A percentile compares a stretch with the other conserved stretches of the same genome.
Evolutionary conservation across 768 basidiomycete species (phyloP).

Genomic region (Collybiopsis luxurians): DNA sequence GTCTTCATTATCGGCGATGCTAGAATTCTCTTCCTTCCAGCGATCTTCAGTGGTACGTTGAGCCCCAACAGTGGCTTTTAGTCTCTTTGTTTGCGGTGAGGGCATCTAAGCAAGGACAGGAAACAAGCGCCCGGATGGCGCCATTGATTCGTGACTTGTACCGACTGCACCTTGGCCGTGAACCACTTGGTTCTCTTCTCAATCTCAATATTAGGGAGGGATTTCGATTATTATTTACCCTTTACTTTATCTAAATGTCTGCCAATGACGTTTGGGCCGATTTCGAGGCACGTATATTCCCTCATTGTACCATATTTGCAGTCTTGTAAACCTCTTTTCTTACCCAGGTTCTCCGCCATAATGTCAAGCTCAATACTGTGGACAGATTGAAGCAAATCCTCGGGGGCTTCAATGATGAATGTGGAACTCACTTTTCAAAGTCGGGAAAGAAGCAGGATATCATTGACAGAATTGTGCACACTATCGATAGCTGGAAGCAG

Average conservation of each 20-base stretch:
- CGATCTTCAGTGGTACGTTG: background rate
- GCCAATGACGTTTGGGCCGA: slow-evolving; percentile 62
- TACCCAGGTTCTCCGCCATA: slow-evolving; percentile 63
- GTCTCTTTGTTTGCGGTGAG: background rate
- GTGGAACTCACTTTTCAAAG: slow-evolving; percentile 62
- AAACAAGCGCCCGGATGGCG: background rate
- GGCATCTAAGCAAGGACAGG: background rate
- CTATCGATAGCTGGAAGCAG: slow-evolving; percentile 60
- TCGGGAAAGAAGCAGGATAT: slow-evolving; percentile 87
- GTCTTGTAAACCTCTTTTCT: slow-evolving; percentile 11
- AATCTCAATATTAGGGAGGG: background rate
- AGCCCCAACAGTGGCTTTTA: too few species aligned
- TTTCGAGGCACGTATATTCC: slow-evolving; percentile 57
- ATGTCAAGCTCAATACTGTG: slow-evolving; percentile 75
- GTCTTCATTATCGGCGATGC: slow-evolving; percentile 10
- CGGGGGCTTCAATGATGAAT: slow-evolving; percentile 75
- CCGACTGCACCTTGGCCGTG: background rate
- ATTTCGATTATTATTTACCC: background rate
- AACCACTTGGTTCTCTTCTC: background rate
- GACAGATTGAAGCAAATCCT: slow-evolving; percentile 85
- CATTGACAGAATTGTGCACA: slow-evolving; percentile 66
- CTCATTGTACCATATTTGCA: slow-evolving; percentile 1
- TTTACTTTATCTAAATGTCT: slow-evolving; percentile 47
- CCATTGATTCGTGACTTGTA: too few species aligned
- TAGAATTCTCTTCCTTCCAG: background rate